Evolutionary conservation across 768 basidiomycete genomes (phyloP).

Genomic region (Clitopilus passeckerianus): DNA sequence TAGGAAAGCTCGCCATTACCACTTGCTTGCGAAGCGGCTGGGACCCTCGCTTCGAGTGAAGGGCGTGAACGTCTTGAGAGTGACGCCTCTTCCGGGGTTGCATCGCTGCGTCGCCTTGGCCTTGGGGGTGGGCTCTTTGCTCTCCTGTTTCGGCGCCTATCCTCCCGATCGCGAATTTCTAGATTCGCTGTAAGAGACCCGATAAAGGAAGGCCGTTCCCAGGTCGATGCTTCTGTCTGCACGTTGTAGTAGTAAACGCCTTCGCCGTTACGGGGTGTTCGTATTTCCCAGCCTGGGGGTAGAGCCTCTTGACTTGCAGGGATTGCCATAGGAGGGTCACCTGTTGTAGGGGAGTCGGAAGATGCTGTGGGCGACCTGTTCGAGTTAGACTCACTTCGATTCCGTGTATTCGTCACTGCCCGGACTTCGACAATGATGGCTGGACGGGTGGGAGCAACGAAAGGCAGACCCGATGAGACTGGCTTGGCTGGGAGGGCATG

Average conservation of each 20-base stretch:
- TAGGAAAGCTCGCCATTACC: slow-evolving; percentile 16
- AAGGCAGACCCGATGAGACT: slow-evolving; percentile 42
- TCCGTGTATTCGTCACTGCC: slow-evolving; percentile 47
- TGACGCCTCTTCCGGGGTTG: not conserved
- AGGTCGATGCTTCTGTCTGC: slow-evolving; percentile 51
- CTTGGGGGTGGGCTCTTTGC: not conserved
- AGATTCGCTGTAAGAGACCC: slow-evolving; percentile 14
- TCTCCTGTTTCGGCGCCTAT: not conserved
- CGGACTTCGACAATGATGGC: slow-evolving; percentile 53
- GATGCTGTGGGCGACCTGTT: slow-evolving; percentile 19
- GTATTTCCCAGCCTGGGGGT: slow-evolving; percentile 59
- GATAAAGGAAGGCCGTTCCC: slow-evolving; percentile 37
- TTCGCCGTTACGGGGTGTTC: slow-evolving; percentile 42
- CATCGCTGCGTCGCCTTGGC: not conserved
- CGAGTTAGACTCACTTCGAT: slow-evolving; percentile 33
- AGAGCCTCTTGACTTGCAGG: slow-evolving; percentile 20
- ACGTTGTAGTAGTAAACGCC: slow-evolving; percentile 55
- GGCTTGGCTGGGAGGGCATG: slow-evolving; percentile 71
- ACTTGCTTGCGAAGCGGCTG: slow-evolving; percentile 8
- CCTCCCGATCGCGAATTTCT: not conserved
- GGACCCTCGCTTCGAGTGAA: not conserved
- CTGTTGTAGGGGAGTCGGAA: not conserved
- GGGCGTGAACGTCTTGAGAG: not conserved
- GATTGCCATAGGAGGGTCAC: not conserved
- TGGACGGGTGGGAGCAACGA: slow-evolving; percentile 50